Percentiles rank a stretch among this genome's conserved stretches.
These are phyloP conservation scores for Cinnamomum chago DNA, from an alignment of 164 flowering plant species.

Conservation along the genomic window DNA sequence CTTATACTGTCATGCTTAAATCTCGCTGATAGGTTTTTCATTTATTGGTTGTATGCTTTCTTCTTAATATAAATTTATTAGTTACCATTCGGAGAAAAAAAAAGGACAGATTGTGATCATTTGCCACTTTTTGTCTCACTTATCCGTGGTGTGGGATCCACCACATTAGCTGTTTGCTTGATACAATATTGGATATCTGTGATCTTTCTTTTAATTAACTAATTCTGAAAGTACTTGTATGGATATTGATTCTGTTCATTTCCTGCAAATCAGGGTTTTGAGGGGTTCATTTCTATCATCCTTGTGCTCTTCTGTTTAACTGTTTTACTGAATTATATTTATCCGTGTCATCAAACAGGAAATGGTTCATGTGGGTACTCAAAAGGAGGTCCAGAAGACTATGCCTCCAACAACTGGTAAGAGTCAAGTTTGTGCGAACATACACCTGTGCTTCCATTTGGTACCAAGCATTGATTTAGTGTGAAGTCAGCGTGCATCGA, in stretches of 20 bases:
- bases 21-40: too few relatives aligned
- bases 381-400: slow-evolving; percentile 34
- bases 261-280: neutral
- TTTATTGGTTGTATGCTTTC: too few relatives aligned
- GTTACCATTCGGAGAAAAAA: too few relatives aligned
- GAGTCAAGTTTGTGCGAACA: slow-evolving; percentile 2
- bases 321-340: neutral
- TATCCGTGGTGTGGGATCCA: too few relatives aligned
- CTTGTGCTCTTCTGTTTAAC: neutral
- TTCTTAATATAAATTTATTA: too few relatives aligned
- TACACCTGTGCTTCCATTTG: too few relatives aligned
- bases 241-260: neutral
- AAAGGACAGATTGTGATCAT: too few relatives aligned
- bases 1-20: too few relatives aligned
- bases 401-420: slow-evolving; percentile 40
- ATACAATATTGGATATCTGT: neutral
- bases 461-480: too few relatives aligned
- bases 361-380: slow-evolving; percentile 26
- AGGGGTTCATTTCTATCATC: neutral
- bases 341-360: slow-evolving; percentile 34
- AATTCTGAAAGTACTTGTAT: neutral
- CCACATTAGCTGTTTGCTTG: too few relatives aligned
- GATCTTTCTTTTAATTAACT: neutral
- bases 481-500: too few relatives aligned
- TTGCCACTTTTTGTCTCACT: too few relatives aligned